A percentile compares a stretch with the other conserved stretches of the same genome.
Conservation (phyloP, 768 basidiomycete species). For the Termitomyces sp. region DNA sequence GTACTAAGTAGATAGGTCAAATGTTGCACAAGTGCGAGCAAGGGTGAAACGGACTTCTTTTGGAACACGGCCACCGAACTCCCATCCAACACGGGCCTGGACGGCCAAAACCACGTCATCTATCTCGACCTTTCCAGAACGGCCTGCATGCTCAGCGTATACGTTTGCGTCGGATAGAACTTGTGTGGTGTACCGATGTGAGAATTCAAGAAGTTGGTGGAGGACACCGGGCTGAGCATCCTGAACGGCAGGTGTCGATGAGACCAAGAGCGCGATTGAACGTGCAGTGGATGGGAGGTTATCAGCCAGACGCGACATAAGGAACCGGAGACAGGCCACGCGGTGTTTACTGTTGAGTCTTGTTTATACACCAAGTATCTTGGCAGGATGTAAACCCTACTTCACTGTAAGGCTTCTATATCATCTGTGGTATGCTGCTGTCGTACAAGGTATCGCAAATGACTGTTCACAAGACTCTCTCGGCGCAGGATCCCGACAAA, state of each 20-base stretch:
- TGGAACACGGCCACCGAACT: conserved; percentile 84
- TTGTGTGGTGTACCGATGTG: conserved; percentile 80
- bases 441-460: neutral
- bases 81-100: conserved; percentile 90
- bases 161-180: conserved; percentile 83
- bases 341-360: neutral
- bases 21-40: neutral
- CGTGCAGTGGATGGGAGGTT: conserved; percentile 83
- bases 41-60: conserved; percentile 63
- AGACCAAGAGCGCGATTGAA: conserved; percentile 78
- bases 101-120: conserved; percentile 81
- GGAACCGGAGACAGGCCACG: neutral
- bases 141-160: conserved; percentile 84
- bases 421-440: neutral
- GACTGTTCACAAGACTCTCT: too few species aligned
- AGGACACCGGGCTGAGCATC: conserved; percentile 85
- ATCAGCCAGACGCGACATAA: conserved; percentile 52
- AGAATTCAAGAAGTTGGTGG: conserved; percentile 84
- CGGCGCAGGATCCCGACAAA: neutral
- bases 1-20: conserved; percentile 44
- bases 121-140: conserved; percentile 75
- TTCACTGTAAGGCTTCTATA: neutral
- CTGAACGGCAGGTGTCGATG: conserved; percentile 80
- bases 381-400: neutral
- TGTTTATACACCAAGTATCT: neutral